Conservation (phyloP, 305 asterid species). For the Fraxinus angustifolia region DNA sequence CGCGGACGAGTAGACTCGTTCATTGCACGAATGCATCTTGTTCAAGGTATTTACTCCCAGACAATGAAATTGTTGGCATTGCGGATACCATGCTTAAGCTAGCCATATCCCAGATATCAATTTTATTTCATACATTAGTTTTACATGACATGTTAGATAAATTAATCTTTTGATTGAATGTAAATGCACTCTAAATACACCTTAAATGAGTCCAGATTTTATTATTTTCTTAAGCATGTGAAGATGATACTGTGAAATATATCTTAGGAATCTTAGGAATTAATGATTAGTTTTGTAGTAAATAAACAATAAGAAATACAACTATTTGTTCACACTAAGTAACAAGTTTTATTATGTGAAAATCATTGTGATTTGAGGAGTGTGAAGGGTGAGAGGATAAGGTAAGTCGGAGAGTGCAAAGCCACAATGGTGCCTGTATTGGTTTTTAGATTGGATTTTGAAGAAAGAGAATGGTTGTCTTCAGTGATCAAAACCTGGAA, state of each 20-base stretch:
- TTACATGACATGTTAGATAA: slow-evolving; percentile 3
- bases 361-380: background rate
- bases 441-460: slow-evolving; percentile 5
- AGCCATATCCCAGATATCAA: background rate
- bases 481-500: background rate
- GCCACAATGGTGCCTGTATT: slow-evolving; percentile 2
- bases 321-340: slow-evolving; percentile 6
- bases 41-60: slow-evolving; percentile 67
- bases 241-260: background rate
- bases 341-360: slow-evolving; percentile 4
- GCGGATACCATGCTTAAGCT: slow-evolving; percentile 3
- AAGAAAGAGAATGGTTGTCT: slow-evolving; percentile 4
- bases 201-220: slow-evolving; percentile 1
- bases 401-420: background rate
- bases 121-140: background rate
- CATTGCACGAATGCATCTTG: slow-evolving; percentile 90
- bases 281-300: background rate
- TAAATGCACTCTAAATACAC: background rate
- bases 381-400: background rate
- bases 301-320: background rate
- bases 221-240: slow-evolving; percentile 1
- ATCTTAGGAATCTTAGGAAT: background rate
- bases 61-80: slow-evolving; percentile 1
- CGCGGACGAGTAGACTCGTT: slow-evolving; percentile 82
- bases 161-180: background rate